These are phyloP conservation scores for Colletotrichum sp. DNA, from an alignment of 2,329 filamentous ascomycete genomes.

Conservation along the genomic window DNA sequence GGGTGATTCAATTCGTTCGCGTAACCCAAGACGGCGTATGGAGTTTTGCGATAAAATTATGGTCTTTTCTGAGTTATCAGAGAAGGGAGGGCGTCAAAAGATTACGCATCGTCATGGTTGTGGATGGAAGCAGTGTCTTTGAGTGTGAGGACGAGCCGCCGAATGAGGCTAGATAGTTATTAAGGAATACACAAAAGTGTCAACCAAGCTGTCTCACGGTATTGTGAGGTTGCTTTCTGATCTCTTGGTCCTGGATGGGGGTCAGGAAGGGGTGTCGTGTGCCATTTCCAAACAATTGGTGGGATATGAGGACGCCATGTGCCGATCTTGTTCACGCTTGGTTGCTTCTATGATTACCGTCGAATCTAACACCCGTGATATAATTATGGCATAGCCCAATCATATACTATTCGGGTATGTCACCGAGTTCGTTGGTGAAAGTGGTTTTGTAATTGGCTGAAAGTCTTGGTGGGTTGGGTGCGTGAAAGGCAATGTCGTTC, in stretches of 20 bases:
- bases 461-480: neutral
- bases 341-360: no score
- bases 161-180: neutral
- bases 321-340: neutral
- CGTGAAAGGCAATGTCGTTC: no score
- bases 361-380: no score
- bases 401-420: neutral
- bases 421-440: neutral
- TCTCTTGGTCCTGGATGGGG: neutral
- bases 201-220: neutral
- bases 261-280: neutral
- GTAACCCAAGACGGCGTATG: slow-evolving; percentile 10
- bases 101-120: neutral
- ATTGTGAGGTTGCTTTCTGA: neutral
- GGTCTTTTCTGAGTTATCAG: slow-evolving; percentile 1
- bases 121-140: neutral
- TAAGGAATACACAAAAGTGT: slow-evolving; percentile 11
- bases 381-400: neutral
- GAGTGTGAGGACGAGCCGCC: neutral
- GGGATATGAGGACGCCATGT: neutral
- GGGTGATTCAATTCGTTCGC: neutral
- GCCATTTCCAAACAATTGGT: neutral
- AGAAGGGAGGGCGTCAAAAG: slow-evolving; percentile 2
- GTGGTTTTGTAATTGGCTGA: no score
- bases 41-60: slow-evolving; percentile 16